Conservation (phyloP, 768 basidiomycete species). For the Boletus huronensis region DNA sequence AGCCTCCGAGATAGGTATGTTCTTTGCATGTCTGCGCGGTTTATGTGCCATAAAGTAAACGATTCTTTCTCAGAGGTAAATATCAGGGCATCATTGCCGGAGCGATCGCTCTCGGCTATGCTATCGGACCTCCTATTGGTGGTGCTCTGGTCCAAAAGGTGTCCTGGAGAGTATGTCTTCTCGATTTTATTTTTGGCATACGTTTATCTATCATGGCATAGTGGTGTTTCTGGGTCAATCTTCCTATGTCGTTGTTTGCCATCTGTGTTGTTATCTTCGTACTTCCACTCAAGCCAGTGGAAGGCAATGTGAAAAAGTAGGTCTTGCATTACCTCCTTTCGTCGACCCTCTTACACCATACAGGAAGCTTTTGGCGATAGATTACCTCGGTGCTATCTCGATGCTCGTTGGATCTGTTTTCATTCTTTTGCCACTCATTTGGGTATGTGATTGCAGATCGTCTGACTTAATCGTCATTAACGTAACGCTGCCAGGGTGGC, state of each 20-base stretch:
- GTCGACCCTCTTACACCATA: neutral
- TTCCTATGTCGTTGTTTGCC: conserved; percentile 54
- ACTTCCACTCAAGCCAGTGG: conserved; percentile 66
- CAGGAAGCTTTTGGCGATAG: conserved; percentile 63
- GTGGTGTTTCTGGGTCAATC: conserved; percentile 77
- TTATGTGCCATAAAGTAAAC: neutral
- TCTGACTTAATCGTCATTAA: neutral
- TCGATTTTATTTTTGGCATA: neutral
- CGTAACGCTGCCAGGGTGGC: conserved; percentile 48
- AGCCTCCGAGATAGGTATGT: conserved; percentile 60
- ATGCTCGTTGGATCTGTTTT: conserved; percentile 60
- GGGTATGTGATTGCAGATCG: conserved; percentile 41
- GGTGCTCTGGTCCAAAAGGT: conserved; percentile 61
- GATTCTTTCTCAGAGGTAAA: conserved; percentile 48
- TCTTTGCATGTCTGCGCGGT: neutral
- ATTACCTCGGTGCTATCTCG: conserved; percentile 57
- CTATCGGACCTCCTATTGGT: conserved; percentile 65
- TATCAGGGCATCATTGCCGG: conserved; percentile 73
- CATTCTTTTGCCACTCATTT: conserved; percentile 67
- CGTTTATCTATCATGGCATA: conserved; percentile 15
- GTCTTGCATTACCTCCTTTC: neutral
- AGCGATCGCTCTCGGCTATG: conserved; percentile 52
- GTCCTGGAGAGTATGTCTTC: conserved; percentile 52
- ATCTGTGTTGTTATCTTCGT: conserved; percentile 56
- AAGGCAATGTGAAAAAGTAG: conserved; percentile 53